Conservation (phyloP, 495 filamentous ascomycete genomes). For the Pseudomonodictys pantanalensis region DNA sequence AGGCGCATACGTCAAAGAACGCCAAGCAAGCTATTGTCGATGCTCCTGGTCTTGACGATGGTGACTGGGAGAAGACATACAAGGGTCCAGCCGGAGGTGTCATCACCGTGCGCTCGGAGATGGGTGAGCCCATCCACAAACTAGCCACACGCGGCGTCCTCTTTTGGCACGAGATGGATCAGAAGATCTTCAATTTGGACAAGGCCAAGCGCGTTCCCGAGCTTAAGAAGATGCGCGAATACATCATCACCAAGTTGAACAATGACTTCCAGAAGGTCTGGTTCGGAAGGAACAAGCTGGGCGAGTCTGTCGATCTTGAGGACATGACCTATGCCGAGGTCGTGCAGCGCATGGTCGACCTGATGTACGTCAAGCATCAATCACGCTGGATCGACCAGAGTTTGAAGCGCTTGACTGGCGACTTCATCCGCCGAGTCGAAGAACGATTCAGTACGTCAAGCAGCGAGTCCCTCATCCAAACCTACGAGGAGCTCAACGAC, state of each 20-base stretch:
- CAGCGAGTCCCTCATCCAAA: conserved; percentile 76
- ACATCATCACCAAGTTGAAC: conserved; percentile 97
- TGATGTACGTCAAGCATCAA: conserved; percentile 95
- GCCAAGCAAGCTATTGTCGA: conserved; percentile 95
- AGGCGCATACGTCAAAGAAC: conserved; percentile 86
- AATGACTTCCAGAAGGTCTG: conserved; percentile 98
- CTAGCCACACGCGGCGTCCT: conserved; percentile 89
- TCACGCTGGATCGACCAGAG: conserved; percentile 90
- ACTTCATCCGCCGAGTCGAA: conserved; percentile 94
- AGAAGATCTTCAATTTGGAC: conserved; percentile 94
- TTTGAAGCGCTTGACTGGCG: conserved; percentile 74
- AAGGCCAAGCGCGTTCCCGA: conserved; percentile 91
- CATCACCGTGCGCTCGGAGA: conserved; percentile 95
- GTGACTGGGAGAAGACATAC: conserved; percentile 96
- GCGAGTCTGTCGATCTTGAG: conserved; percentile 86
- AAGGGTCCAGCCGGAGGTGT: conserved; percentile 87
- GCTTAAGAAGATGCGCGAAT: conserved; percentile 84
- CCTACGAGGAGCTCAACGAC: conserved; percentile 78
- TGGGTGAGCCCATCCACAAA: conserved; percentile 99
- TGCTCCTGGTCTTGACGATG: conserved; percentile 81
- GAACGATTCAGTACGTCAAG: conserved; percentile 75
- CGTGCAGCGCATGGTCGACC: conserved; percentile 86
- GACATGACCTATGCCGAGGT: conserved; percentile 98
- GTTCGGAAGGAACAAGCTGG: conserved; percentile 86
- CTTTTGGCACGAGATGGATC: conserved; percentile 98